Percentiles rank a stretch among this genome's conserved stretches.
Evolutionary conservation across 2,329 filamentous ascomycete species (phyloP).

Genomic region (Colletotrichum viniferum): DNA sequence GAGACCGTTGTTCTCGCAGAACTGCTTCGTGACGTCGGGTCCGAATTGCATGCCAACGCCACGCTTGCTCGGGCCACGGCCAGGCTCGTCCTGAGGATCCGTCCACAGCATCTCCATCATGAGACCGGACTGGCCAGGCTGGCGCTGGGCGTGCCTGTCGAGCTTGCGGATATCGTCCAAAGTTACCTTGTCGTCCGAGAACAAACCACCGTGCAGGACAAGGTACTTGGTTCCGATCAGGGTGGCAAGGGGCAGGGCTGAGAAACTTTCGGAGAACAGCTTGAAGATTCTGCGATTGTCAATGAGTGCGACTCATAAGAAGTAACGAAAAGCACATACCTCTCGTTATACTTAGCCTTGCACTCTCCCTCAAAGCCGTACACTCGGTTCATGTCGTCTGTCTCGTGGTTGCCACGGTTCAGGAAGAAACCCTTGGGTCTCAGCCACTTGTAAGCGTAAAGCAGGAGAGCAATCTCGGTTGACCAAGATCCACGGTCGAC

Average conservation of each 20-base stretch:
- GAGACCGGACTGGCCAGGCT: constrained; percentile 89
- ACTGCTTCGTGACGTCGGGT: constrained; percentile 92
- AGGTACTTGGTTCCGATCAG: constrained; percentile 90
- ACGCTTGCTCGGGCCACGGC: constrained; percentile 92
- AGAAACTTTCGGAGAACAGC: constrained; percentile 97
- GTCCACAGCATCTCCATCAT: constrained; percentile 99
- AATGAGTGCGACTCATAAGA: not conserved
- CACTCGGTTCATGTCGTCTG: constrained; percentile 98
- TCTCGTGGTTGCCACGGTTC: constrained; percentile 98
- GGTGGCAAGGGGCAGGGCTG: constrained; percentile 88
- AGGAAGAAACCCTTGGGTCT: constrained; percentile 88
- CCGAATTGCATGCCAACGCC: constrained; percentile 97
- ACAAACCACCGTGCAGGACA: constrained; percentile 91
- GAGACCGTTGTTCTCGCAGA: constrained; percentile 94
- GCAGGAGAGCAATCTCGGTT: constrained; percentile 89
- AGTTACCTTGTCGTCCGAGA: constrained; percentile 92
- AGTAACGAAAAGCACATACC: constrained; percentile 34
- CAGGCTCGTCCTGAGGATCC: constrained; percentile 85
- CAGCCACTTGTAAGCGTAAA: constrained; percentile 98
- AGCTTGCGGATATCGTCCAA: constrained; percentile 94
- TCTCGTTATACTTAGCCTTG: constrained; percentile 96
- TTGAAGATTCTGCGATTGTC: constrained; percentile 75
- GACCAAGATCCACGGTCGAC: constrained; percentile 98
- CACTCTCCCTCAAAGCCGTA: constrained; percentile 99
- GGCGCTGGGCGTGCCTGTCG: constrained; percentile 86